Evolutionary conservation across 148 eudicot genomes (phyloP), one percentile per base, ranked within the genome.

Genomic region (Vaccinium vitisidaea): DNA sequence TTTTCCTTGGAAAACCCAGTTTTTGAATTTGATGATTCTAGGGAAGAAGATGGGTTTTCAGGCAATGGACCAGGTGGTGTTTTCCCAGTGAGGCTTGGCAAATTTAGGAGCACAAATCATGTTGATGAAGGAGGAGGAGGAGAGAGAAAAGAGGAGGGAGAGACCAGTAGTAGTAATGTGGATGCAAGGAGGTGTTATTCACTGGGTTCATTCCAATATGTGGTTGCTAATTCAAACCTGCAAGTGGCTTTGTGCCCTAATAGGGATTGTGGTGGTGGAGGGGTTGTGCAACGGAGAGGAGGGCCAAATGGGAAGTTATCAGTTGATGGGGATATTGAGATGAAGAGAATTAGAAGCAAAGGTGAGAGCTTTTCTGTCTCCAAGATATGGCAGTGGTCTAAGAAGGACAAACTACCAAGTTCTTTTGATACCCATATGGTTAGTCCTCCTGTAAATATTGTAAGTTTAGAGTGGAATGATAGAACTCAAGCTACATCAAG

Each of bases 381-480:
- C 75, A 96, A 96, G 92, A 94, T 96, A 76, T 96, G 99, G 99
- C 85, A 89, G 81, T 96, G 98, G 99, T 91, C 99, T 83, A 94
- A 91, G 89, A 93, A 93, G 89, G 92, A 90, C 81, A 92, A 92
- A 82, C 90, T 87, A 83, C 87, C 89, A 43, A 90, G 81, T 90
- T 87, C 93, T 43, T 79, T 87, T 73, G 83, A 86, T 87, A 77
- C 86, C 55, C 88, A 75, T 52, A 71, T 86, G 50, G 76, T 79
- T 86, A 80, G 19, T 78, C 77, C 85, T 69, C 79, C 88, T 88
- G 85, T 87, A 86, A 89, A 92, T 94, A 88, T 88, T 86, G 46
- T 43, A 43, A 84, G 87, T 85, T 88, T 89, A 84, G 93, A 93
- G 77, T 89, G 94, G 91, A 84, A 83, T 87, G 82, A 86, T 61